Base-by-base conservation (phyloP, 2,329 filamentous ascomycete species). In the Colletotrichum falcatum region DNA sequence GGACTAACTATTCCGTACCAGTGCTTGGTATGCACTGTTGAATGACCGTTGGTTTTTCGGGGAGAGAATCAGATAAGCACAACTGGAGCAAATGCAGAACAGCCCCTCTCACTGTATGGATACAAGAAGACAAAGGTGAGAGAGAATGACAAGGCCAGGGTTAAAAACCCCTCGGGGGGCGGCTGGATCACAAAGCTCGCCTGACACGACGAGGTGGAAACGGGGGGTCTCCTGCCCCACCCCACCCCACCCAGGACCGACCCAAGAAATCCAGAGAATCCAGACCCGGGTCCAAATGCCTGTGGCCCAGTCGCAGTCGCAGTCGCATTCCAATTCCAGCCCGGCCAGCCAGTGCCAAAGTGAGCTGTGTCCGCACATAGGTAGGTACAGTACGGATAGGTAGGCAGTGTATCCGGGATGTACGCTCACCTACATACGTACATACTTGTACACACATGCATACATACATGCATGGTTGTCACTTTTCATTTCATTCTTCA, bases 281-380 rank as follows among this genome's bases (percentile, higher is more conserved):
- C 35, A 70, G 67, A 67, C 67, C 66, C 30, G 49, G 51, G 63
- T 62, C 67, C 28, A 70, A 62, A 70, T 66, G 51, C 49, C 63
- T 61, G 49, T 35, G 39, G 46, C 55, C 39, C 23, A 61, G 53
- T 59, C 51, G 53, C 3, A 39, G 37, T 18, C 39, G 18, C 39
- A 20, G 39, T 20, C 20, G 18, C 42, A n/a, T 1, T 23, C 44
- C 9, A 23, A 54, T 51, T 65, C 26, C 23, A n/a, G 37, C 58
- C 48, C 30, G 23, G 20, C 53, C 53, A 55, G 53, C 30, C 53
- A 55, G 33, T 37, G 53, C 33, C 30, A 35, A 37, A 28, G 26
- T 30, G 48, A 51, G 14, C n/a, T 7, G 30, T 7, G 30, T 7
- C 30, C 7, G 30, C 30, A 33, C 30, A 33, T 33, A n/a, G 30